These are phyloP conservation scores for Boletus semigastroideus DNA, from an alignment of 1,284 basidiomycete genomes.

Conservation along the genomic window DNA sequence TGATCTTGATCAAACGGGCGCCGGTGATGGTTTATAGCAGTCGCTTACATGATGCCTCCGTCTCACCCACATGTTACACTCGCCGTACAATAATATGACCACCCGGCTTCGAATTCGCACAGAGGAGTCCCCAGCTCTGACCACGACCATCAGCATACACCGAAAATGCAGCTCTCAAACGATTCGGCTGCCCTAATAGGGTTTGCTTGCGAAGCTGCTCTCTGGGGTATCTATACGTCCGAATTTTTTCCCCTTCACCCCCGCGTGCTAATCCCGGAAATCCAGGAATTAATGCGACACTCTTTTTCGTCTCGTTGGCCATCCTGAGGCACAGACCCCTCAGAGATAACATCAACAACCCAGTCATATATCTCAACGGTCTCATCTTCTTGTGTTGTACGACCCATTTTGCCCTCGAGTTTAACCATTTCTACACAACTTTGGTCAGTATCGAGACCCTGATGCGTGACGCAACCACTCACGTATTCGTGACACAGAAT, in stretches of 20 bases:
- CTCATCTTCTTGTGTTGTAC: constrained; percentile 37
- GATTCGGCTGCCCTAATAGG: constrained; percentile 35
- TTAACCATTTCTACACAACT: constrained; percentile 36
- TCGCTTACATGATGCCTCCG: not conserved
- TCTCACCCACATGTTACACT: not conserved
- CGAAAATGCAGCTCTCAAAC: constrained; percentile 18
- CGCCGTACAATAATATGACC: not conserved
- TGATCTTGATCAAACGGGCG: not conserved
- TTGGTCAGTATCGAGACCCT: constrained; percentile 26
- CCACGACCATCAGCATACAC: not conserved
- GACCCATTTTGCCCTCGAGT: constrained; percentile 38
- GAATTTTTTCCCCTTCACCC: not conserved
- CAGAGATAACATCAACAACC: constrained; percentile 15
- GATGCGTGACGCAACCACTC: not conserved
- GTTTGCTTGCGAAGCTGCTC: constrained; percentile 33
- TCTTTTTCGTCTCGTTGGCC: constrained; percentile 27
- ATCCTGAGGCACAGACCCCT: constrained; percentile 18
- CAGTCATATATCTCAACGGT: constrained; percentile 27
- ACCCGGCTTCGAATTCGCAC: not conserved
- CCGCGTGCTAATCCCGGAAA: not conserved
- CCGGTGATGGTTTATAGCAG: too few relatives aligned
- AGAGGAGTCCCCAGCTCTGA: not conserved
- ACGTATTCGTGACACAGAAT: constrained; percentile 10
- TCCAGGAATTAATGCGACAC: constrained; percentile 26
- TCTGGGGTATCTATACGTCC: constrained; percentile 27